Evolutionary conservation across 1,284 basidiomycete genomes (phyloP).

Genomic region (Cutaneotrichosporon sp.): DNA sequence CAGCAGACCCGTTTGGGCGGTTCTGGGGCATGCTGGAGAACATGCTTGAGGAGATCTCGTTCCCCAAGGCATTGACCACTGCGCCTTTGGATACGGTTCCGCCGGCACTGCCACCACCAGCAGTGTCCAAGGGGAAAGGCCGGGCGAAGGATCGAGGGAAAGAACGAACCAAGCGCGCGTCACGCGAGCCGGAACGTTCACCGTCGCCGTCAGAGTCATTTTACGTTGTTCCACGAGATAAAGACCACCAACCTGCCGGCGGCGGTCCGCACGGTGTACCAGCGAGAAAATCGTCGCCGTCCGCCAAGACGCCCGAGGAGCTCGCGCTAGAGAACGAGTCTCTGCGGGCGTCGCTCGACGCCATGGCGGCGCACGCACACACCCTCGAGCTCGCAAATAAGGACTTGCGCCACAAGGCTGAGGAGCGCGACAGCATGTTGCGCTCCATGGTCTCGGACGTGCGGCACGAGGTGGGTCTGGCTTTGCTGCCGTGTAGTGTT

Average conservation of each 20-base stretch:
- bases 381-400: constrained; percentile 33
- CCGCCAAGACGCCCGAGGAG: constrained; percentile 46
- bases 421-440: constrained; percentile 37
- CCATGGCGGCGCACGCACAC: constrained; percentile 39
- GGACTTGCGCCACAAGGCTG: constrained; percentile 23
- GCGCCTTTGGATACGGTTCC: not conserved
- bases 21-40: constrained; percentile 49
- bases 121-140: not conserved
- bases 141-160: not conserved
- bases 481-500: not conserved
- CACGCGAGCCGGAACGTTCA: not conserved
- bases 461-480: constrained; percentile 33
- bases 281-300: constrained; percentile 2
- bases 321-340: constrained; percentile 45
- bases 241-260: not conserved
- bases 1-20: constrained; percentile 44
- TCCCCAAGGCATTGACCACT: constrained; percentile 34
- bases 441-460: constrained; percentile 38
- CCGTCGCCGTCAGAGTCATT: constrained; percentile 35
- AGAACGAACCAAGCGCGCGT: not conserved
- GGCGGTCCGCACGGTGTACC: not conserved
- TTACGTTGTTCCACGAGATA: constrained; percentile 27
- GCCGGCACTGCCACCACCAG: not conserved
- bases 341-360: constrained; percentile 42
- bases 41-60: constrained; percentile 44